Base-by-base conservation (phyloP, 352 stramenopile genomes). In the Globisporangium cystogenes region DNA sequence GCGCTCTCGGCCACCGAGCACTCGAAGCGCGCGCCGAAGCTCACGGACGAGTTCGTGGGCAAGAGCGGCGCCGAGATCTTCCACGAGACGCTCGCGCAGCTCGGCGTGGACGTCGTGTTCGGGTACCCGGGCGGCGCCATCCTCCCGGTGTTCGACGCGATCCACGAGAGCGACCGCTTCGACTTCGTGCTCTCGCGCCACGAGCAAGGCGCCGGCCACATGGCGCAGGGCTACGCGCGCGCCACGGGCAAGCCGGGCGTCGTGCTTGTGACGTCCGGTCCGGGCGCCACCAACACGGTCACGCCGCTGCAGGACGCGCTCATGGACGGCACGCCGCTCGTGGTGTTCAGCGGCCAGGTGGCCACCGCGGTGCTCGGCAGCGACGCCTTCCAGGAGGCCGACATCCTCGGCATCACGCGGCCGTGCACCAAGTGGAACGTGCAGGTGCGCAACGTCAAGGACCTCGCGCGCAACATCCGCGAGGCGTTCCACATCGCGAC, bases 381-480 rank as follows among this genome's bases (percentile, higher is more conserved):
- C 51, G 93, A 97, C 71, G 93, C 93, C 29, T 98, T 98, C 70
- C 93, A 98, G 62, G 87, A 90, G 46, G 82, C 83, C 24, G 84
- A 94, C 55, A 75, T 94, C 33, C 51, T 94, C 50, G 84, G 84
- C 40, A 94, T 90, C 74, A 96, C 63, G 37, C 83, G 75, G 20
- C 91, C 92, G 24, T 97, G 88, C 62, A 98, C 93, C 57, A 98
- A 98, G 82, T 98, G 92, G 92, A 98, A 96, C 60, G 94, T 98
- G 60, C 91, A 98, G 65, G 96, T 98, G 64, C 96, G 95, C 52
- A 88, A 89, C 67, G 90, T 97, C 23, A 96, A 96, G 43, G 95
- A 98, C 64, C 68, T 98, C 53, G 93, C 95, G 10, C 86, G 95
- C 48, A 94, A 91, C 57, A 96, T 98, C 70, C 93, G 96, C 55